Evolutionary conservation across 139 green algal genomes (phyloP), one percentile per base, ranked within the genome.

Genomic region (Astrephomene gubernaculifera): DNA sequence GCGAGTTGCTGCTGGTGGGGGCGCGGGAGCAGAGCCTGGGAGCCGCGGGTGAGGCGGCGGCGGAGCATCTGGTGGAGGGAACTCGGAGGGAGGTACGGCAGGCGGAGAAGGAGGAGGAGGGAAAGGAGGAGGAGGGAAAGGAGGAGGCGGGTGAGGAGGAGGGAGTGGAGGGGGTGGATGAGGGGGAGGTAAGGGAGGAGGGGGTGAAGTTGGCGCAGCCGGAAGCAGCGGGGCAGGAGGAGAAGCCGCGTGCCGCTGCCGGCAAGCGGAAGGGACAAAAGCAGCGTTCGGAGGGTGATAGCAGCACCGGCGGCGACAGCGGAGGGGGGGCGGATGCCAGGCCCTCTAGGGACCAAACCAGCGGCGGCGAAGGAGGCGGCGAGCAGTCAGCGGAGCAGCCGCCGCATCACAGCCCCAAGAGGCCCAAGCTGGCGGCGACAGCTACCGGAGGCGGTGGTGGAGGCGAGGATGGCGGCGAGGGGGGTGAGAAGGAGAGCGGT

Each of bases 1-100:
- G 68, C 4, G 75, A 82, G 85, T 24, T 85, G 68, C 68, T 89
- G 54, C 85, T 89, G 22, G 61, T 89, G 1, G 85, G 75, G 5
- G 85, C 52, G 3, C 31, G 85, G 22, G 68, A 74, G 44, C 36
- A 89, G 36, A 36, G 38, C 45, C 64, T 69, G 65, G 79, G 78
- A 14, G 60, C 43, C n/a, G 44, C 61, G 29, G 39, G 35, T 3
- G 76, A 83, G 57, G 76, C 76, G 29, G 76, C 76, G 4, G 60
- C 76, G 9, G 41, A 3, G 31, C 76, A 83, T 39, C 61, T 72
- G 39, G 10, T 63, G 76, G 39, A 25, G 24, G 57, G 54, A 25
- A 22, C 29, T 27, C 36, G 2, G 21, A 54, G 36, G 1, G 74
- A 82, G 74, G 6, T 82, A 36, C 29, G 39, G 1, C 39, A 75